Base-by-base conservation (phyloP, 2,329 filamentous ascomycete species). In the Periconia digitata region DNA sequence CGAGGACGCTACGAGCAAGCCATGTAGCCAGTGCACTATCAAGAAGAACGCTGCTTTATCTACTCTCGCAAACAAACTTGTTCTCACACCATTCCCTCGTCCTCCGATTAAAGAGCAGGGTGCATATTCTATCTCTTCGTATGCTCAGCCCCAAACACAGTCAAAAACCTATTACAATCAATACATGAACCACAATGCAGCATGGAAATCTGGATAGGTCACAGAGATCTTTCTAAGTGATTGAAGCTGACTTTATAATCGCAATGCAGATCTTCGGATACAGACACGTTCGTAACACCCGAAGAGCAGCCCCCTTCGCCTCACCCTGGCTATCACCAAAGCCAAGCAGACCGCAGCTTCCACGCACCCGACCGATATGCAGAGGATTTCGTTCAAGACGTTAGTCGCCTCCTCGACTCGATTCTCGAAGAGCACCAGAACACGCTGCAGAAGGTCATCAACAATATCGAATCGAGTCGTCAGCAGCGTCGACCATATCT, bases 351-450 rank as follows among this genome's bases (percentile, higher is more conserved):
- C 8, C 24, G 6, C 7, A 13, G 23, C 17, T 13, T 15, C 59
- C 15, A 52, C 40, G 38, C 47, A 57, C 7, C 46, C 58, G 57
- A 63, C 36, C 63, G 52, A 39, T 67, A 51, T 44, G 58, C 59
- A 10, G 62, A 64, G 35, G 47, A 44, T 1, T 61, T 68, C 17
- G 64, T 62, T 6, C 59, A 66, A 18, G 70, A 75, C 37, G 55
- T 75, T 6, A 67, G 66, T 7, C 50, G 65, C 7, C 61, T 70
- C 40, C 70, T 76, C 32, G 72, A 76, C 44, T 60, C 62, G 6
- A 71, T 75, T 20, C 67, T 76, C 15, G 56, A 70, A 24, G 73
- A 75, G 50, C 72, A 74, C 46, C 55, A 66, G 2, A 69, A 59
- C 13, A 64, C 65, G 6, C 55, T 77, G 8, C 63, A 72, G 46